A percentile compares a stretch with the other conserved stretches of the same genome.
phyloP scores from a whole-genome alignment of 352 stramenopile species.

The Phytopythium helicoides region DNA sequence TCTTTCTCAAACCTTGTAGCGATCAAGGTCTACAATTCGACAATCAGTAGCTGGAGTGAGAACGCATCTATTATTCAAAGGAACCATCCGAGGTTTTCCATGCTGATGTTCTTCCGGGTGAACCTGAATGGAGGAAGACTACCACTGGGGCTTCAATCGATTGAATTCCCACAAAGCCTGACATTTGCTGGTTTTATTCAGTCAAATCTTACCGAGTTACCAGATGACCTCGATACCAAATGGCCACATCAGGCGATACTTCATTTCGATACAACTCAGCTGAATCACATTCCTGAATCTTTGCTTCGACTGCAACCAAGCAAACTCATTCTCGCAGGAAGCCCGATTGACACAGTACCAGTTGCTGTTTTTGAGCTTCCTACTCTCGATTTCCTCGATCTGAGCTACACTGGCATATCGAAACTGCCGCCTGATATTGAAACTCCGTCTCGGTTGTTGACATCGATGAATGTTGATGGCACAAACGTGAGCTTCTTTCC shows the following conservation, averaged over 20 bases:
- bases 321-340: constrained; percentile 4
- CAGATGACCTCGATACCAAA: constrained; percentile 3
- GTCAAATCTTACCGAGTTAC: constrained; percentile 3
- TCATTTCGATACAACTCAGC: constrained; percentile 3
- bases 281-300: neutral
- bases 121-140: constrained; percentile 11
- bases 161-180: constrained; percentile 2
- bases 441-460: neutral
- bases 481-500: constrained; percentile 4
- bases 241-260: neutral
- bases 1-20: constrained; percentile 14
- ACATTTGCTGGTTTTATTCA: constrained; percentile 2
- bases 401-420: constrained; percentile 1
- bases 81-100: constrained; percentile 12
- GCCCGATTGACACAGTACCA: constrained; percentile 1
- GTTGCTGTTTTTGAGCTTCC: neutral
- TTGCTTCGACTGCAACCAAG: neutral
- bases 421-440: neutral
- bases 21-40: constrained; percentile 34
- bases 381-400: neutral
- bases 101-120: constrained; percentile 22
- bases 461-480: neutral
- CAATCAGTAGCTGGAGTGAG: constrained; percentile 11
- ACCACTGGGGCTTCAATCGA: constrained; percentile 1
- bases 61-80: constrained; percentile 11